These are phyloP conservation scores for Sclerotinia trifoliorum DNA, from an alignment of 2,329 filamentous ascomycete genomes.

Conservation along the genomic window DNA sequence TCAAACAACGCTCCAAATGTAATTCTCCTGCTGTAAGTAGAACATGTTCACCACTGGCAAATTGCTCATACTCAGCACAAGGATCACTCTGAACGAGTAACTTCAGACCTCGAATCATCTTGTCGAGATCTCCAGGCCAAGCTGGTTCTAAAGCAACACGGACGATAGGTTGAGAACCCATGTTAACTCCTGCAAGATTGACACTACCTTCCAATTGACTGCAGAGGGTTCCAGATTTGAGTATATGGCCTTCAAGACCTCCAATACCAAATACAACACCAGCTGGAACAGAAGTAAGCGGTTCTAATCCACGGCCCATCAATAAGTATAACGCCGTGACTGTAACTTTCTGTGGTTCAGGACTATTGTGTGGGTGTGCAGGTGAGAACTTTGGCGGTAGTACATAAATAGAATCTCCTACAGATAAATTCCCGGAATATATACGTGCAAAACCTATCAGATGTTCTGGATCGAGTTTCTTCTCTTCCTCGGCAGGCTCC, in stretches of 20 bases:
- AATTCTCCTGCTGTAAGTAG: constrained; percentile 90
- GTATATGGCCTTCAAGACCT: constrained; percentile 86
- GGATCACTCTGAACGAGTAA: constrained; percentile 93
- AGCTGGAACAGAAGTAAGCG: constrained; percentile 79
- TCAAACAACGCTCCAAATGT: constrained; percentile 89
- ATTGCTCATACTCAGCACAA: constrained; percentile 92
- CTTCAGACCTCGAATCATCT: constrained; percentile 86
- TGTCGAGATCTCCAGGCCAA: constrained; percentile 86
- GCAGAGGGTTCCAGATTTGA: constrained; percentile 93
- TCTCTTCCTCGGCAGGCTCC: constrained; percentile 51
- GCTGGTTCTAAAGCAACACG: constrained; percentile 92
- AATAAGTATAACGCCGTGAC: constrained; percentile 89
- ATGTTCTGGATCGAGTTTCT: constrained; percentile 74
- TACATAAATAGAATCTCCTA: constrained; percentile 89
- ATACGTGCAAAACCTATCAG: constrained; percentile 92
- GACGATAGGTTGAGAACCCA: constrained; percentile 86
- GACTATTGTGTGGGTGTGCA: constrained; percentile 66
- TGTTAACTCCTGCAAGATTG: constrained; percentile 83
- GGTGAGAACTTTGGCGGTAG: constrained; percentile 92
- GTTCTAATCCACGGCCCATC: constrained; percentile 88
- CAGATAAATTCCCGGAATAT: constrained; percentile 84
- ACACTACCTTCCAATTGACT: constrained; percentile 81
- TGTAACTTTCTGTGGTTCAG: constrained; percentile 76
- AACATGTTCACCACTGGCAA: constrained; percentile 91
- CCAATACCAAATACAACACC: constrained; percentile 95